Evolutionary conservation across 768 basidiomycete species (phyloP), one percentile per base, ranked within the genome.

Genomic region (Leccinum fibrillosum): DNA sequence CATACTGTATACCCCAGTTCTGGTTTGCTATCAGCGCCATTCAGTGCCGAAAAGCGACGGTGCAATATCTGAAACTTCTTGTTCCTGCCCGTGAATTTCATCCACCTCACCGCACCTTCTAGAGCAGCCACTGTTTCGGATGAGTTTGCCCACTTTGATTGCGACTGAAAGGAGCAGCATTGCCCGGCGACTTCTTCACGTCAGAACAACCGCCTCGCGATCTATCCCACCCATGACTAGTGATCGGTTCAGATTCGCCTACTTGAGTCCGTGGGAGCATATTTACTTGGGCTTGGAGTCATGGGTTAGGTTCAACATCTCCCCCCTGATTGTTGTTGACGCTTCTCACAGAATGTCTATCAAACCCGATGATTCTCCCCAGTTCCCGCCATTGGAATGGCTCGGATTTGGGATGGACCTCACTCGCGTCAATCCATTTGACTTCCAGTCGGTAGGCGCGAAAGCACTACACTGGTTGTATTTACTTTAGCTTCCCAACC

Each of bases 351-450:
- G 4, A 4, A 42, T 56, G 55, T 45, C 55, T n/a, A n/a, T 30
- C 10, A 13, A 52, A 34, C 21, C 8, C 37, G 1, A 21, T 4
- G n/a, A n/a, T 15, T n/a, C 39, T 42, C 21, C 34, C 23, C 44
- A 55, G n/a, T 58, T 58, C 11, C 57, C 53, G 35, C 53, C 57
- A 11, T 26, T 58, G 48, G 48, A 37, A n/a, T 55, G 53, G 53
- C n/a, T 58, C 3, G 57, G 57, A 13, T 58, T 26, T 44, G 57
- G 57, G 3, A 6, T 58, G 39, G 45, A 58, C 39, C 48, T 58
- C 12, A 45, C 57, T 44, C 48, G 37, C 12, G 3, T 55, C 12
- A 26, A 58, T 6, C 53, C 57, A 19, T 45, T 58, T 39, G 37
- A 42, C 26, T 42, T 55, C 49, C 19, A 7, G 37, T 58, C 57